phyloP scores from a whole-genome alignment of 805 yeast genomes.

The Wilhelminamyces savonicus region DNA sequence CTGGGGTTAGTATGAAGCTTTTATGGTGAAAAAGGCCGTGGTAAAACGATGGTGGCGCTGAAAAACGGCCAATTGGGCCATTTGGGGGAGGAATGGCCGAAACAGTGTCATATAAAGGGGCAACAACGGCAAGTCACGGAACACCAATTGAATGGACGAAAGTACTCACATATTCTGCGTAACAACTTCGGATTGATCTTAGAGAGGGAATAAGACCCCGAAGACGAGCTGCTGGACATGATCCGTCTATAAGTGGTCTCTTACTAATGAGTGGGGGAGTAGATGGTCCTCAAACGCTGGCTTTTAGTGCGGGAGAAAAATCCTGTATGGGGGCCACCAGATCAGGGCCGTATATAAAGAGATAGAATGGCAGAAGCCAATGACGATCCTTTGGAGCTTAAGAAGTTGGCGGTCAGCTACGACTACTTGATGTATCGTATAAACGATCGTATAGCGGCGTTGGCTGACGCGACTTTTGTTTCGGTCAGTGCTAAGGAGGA shows the following conservation, averaged over 20 bases:
- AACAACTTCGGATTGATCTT: conserved; percentile 41
- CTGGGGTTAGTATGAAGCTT: conserved; percentile 32
- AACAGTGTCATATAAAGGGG: not conserved
- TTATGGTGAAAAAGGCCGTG: not conserved
- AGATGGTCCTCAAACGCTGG: too few species aligned
- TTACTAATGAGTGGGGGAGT: too few species aligned
- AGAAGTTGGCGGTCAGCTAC: conserved; percentile 52
- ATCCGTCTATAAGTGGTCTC: too few species aligned
- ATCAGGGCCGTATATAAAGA: too few species aligned
- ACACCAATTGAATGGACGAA: not conserved
- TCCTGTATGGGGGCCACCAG: too few species aligned
- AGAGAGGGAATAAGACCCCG: conserved; percentile 31
- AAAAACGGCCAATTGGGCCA: too few species aligned
- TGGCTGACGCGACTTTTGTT: conserved; percentile 35
- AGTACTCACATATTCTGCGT: conserved; percentile 36
- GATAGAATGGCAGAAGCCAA: too few species aligned
- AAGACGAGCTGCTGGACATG: conserved; percentile 2
- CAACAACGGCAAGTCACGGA: too few species aligned
- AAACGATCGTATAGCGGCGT: conserved; percentile 44
- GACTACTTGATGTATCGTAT: conserved; percentile 63
- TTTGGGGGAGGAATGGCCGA: not conserved
- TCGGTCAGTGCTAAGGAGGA: conserved; percentile 27
- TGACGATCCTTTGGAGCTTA: conserved; percentile 62
- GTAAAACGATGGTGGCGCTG: not conserved
- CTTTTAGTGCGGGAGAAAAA: too few species aligned